These are phyloP conservation scores for Luffa acutangula DNA, from an alignment of 306 rosid genomes.

Conservation along the genomic window DNA sequence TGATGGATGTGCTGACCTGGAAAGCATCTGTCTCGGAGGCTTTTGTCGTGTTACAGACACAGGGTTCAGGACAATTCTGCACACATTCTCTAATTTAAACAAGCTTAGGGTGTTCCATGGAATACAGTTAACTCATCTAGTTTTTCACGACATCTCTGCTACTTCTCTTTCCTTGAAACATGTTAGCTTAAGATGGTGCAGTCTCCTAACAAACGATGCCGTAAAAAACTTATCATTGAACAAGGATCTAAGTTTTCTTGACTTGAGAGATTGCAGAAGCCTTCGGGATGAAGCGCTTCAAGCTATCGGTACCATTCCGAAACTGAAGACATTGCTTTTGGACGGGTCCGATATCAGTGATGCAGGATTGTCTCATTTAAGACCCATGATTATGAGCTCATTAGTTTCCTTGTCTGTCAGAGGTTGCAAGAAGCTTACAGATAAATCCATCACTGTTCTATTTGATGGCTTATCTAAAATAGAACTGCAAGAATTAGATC, in stretches of 20 bases:
- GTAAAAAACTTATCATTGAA: slow-evolving; percentile 55
- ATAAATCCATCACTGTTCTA: slow-evolving; percentile 64
- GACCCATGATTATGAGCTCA: slow-evolving; percentile 44
- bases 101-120: slow-evolving; percentile 91
- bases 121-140: slow-evolving; percentile 76
- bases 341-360: slow-evolving; percentile 76
- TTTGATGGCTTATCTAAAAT: slow-evolving; percentile 47
- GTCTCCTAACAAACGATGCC: slow-evolving; percentile 61
- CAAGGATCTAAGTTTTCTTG: slow-evolving; percentile 72
- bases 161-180: slow-evolving; percentile 76
- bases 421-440: slow-evolving; percentile 87
- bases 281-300: slow-evolving; percentile 70
- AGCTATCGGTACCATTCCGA: slow-evolving; percentile 51
- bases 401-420: slow-evolving; percentile 63
- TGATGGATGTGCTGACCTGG: slow-evolving; percentile 69
- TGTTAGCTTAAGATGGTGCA: slow-evolving; percentile 84
- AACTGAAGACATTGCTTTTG: slow-evolving; percentile 50
- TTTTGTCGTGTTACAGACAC: slow-evolving; percentile 98
- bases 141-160: slow-evolving; percentile 84
- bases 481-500: slow-evolving; percentile 67
- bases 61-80: slow-evolving; percentile 83
- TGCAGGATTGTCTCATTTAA: slow-evolving; percentile 55
- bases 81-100: slow-evolving; percentile 62
- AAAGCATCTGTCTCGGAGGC: slow-evolving; percentile 88
- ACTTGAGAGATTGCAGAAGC: slow-evolving; percentile 77